Evolutionary conservation across 805 yeast genomes (phyloP).

Genomic region (Maudiozyma turicensis): DNA sequence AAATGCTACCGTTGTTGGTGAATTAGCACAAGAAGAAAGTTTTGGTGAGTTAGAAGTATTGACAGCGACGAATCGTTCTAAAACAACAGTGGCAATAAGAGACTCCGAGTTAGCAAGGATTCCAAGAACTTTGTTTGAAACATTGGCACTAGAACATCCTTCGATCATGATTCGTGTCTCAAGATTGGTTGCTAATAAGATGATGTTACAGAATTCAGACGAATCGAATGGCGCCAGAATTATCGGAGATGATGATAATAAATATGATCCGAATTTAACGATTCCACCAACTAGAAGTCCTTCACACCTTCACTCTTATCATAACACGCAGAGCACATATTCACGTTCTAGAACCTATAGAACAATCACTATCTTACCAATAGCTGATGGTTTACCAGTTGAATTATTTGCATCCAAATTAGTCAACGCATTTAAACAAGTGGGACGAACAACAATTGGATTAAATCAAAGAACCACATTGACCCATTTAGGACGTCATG

Average conservation of each 20-base stretch:
- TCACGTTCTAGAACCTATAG: slow-evolving; percentile 37
- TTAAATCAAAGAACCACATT: slow-evolving; percentile 78
- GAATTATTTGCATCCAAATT: slow-evolving; percentile 71
- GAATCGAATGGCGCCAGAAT: slow-evolving; percentile 8
- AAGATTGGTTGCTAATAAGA: slow-evolving; percentile 66
- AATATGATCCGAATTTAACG: slow-evolving; percentile 23
- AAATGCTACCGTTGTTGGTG: slow-evolving; percentile 41
- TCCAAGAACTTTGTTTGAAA: slow-evolving; percentile 82
- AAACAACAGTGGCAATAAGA: slow-evolving; percentile 73
- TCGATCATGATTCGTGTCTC: slow-evolving; percentile 85
- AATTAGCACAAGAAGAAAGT: slow-evolving; percentile 89
- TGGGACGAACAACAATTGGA: slow-evolving; percentile 65
- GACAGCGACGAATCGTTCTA: slow-evolving; percentile 62
- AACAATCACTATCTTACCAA: slow-evolving; percentile 79
- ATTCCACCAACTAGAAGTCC: slow-evolving; percentile 25
- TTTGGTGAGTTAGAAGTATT: slow-evolving; percentile 92
- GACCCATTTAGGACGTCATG: slow-evolving; percentile 77
- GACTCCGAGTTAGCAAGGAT: slow-evolving; percentile 91
- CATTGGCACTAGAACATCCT: slow-evolving; percentile 75
- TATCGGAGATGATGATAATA: slow-evolving; percentile 11
- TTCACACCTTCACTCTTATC: slow-evolving; percentile 3
- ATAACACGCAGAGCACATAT: slow-evolving; percentile 8
- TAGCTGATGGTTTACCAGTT: slow-evolving; percentile 74
- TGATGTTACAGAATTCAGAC: slow-evolving; percentile 13
- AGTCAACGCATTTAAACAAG: slow-evolving; percentile 58